These are phyloP conservation scores for Spongospora subterranea DNA, from an alignment of 208 protist genomes.

Conservation along the genomic window DNA sequence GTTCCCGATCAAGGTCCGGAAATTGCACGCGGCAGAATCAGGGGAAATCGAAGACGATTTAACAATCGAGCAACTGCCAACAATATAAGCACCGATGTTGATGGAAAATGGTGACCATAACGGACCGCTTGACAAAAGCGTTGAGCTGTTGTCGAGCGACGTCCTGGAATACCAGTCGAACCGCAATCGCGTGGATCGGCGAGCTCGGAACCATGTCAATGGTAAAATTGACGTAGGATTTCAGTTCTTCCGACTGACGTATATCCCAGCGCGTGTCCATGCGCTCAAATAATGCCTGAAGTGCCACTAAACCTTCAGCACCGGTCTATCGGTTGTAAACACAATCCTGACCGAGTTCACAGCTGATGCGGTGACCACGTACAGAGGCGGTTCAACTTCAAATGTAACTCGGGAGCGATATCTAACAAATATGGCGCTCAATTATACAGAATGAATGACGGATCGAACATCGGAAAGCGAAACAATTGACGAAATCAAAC, in stretches of 20 bases:
- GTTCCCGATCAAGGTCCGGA: neutral
- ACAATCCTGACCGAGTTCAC: neutral
- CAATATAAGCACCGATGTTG: neutral
- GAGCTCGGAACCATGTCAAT: constrained; percentile 19
- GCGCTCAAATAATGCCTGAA: neutral
- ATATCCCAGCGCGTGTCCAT: neutral
- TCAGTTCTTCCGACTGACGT: neutral
- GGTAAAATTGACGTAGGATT: neutral
- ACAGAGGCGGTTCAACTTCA: neutral
- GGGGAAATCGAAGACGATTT: too few species aligned
- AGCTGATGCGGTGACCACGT: neutral
- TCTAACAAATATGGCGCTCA: constrained; percentile 7
- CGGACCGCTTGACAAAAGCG: too few species aligned
- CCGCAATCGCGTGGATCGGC: neutral
- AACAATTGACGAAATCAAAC: too few species aligned
- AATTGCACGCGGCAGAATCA: too few species aligned
- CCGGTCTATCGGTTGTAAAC: too few species aligned
- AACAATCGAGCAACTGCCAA: neutral
- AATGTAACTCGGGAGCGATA: constrained; percentile 17
- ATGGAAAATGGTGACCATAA: neutral
- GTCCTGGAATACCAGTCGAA: constrained; percentile 19
- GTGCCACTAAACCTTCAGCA: neutral
- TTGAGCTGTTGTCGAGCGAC: neutral
- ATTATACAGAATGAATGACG: too few species aligned
- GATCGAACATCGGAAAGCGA: too few species aligned